Evolutionary conservation across 1,284 basidiomycete species (phyloP), one percentile per base, ranked within the genome.

Genomic region (Pseudomicrostroma phylloplanum): DNA sequence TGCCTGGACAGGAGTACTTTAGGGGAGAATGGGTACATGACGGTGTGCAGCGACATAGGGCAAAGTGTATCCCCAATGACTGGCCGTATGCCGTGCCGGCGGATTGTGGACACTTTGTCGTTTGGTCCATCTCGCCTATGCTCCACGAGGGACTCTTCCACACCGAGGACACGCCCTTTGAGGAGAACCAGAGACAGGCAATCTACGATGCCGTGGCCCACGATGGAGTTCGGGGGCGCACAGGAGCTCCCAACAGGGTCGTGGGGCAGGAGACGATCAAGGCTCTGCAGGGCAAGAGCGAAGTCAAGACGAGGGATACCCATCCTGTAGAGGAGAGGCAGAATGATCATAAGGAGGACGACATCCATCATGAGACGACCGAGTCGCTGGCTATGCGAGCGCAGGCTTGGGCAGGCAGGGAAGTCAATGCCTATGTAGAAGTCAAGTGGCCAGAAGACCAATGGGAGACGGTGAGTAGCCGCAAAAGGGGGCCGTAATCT

Each of bases 11-110:
- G 30, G 67, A 65, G 26, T 23, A 66, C 58, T 72, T 71, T 55
- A 60, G 65, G 19, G 51, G 54, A 6, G 68, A 68, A 6, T 60
- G 40, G 6, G 64, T 69, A 12, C 40, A 7, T 25, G 58, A 61
- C 12, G 21, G 59, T 36, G 66, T 68, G 23, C 30, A 36, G 9
- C 30, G 30, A 36, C 30, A 36, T 36, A 36, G 30, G 9, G 30
- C 30, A 36, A 70, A 69, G 40, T 40, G 48, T 7, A 67, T 74
- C 12, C 67, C 65, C 1, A 73, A 74, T 56, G 72, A 74, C 43
- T 74, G 73, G 73, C 73, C 73, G 15, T 74, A 74, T 46, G 71
- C 60, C n/a, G 63, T 74, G n/a, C 73, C 73, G 0, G 58, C 48
- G 1, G 70, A 62, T 1, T 57, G 61, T n/a, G 58, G 51, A 21